Evolutionary conservation across 106 monocot genomes (phyloP).

Genomic region (Ottelia alismoides): DNA sequence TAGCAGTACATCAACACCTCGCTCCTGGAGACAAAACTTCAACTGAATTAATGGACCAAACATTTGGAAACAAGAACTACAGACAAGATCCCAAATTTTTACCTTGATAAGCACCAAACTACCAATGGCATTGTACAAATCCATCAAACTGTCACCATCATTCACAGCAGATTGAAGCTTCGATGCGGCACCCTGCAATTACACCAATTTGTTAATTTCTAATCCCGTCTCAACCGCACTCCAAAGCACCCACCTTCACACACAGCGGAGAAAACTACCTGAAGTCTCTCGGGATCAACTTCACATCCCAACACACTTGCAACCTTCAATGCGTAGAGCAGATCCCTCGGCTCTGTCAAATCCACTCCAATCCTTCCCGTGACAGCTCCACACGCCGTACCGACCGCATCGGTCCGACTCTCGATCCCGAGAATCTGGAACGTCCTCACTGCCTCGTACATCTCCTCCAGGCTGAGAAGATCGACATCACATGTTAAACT

Average conservation of each 20-base stretch:
- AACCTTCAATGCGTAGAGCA: conserved; percentile 56
- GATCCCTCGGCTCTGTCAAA: conserved; percentile 32
- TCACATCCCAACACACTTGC: conserved; percentile 45
- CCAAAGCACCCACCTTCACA: too few relatives aligned
- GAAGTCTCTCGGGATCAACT: conserved; percentile 19
- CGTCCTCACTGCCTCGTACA: conserved; percentile 67
- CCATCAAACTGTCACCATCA: conserved; percentile 40
- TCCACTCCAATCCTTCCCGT: conserved; percentile 33
- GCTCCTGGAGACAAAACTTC: conserved; percentile 33
- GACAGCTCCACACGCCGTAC: conserved; percentile 31
- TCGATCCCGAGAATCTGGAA: conserved; percentile 64
- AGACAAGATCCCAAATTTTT: background rate
- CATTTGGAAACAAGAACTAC: background rate
- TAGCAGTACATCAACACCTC: conserved; percentile 36
- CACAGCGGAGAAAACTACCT: conserved; percentile 43
- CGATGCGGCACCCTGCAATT: conserved; percentile 40
- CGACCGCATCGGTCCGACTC: conserved; percentile 16
- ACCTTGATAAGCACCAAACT: conserved; percentile 78
- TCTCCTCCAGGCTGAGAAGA: conserved; percentile 62
- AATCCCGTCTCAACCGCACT: too few relatives aligned
- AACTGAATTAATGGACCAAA: too few relatives aligned
- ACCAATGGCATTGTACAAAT: conserved; percentile 52
- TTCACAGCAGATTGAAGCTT: conserved; percentile 48
- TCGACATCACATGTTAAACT: background rate
- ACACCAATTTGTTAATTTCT: too few relatives aligned